Evolutionary conservation across 139 green algal species (phyloP).

Genomic region (Chlorella sp.): DNA sequence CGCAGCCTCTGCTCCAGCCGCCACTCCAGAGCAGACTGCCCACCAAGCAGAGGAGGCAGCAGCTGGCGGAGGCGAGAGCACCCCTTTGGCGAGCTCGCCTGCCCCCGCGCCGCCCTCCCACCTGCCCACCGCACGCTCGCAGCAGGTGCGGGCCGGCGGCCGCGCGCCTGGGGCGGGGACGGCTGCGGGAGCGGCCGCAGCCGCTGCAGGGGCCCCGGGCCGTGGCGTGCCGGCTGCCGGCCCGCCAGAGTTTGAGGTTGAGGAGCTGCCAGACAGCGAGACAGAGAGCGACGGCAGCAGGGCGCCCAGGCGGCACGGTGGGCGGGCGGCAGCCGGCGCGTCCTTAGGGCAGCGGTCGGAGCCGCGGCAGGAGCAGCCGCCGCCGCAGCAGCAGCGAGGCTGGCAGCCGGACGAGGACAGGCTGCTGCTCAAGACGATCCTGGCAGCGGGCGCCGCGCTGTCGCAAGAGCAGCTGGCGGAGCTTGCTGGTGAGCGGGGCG

Average conservation of each 20-base stretch:
- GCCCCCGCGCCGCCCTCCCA: no score
- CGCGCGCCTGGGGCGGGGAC: no score
- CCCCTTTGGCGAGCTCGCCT: no score
- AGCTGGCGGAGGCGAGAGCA: not conserved
- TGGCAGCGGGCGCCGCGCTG: slow-evolving; percentile 3
- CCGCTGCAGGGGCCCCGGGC: not conserved
- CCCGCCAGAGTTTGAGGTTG: not conserved
- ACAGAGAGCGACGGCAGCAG: not conserved
- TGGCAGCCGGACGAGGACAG: slow-evolving; percentile 23
- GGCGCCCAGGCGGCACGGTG: not conserved
- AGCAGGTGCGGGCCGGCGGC: no score
- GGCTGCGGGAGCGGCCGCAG: not conserved
- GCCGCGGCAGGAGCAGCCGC: slow-evolving; percentile 7
- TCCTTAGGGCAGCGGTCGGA: not conserved
- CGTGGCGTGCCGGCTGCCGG: not conserved
- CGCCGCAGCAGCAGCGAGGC: not conserved
- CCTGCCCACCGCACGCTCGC: no score
- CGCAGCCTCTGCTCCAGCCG: not conserved
- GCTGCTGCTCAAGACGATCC: slow-evolving; percentile 21
- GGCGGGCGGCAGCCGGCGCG: not conserved
- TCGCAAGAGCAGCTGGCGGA: slow-evolving; percentile 6
- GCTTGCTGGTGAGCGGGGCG: not conserved
- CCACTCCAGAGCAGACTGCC: not conserved
- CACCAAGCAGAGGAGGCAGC: not conserved
- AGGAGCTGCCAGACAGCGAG: not conserved